These are phyloP conservation scores for Tulasnella sp. DNA, from an alignment of 768 basidiomycete genomes.

Conservation along the genomic window DNA sequence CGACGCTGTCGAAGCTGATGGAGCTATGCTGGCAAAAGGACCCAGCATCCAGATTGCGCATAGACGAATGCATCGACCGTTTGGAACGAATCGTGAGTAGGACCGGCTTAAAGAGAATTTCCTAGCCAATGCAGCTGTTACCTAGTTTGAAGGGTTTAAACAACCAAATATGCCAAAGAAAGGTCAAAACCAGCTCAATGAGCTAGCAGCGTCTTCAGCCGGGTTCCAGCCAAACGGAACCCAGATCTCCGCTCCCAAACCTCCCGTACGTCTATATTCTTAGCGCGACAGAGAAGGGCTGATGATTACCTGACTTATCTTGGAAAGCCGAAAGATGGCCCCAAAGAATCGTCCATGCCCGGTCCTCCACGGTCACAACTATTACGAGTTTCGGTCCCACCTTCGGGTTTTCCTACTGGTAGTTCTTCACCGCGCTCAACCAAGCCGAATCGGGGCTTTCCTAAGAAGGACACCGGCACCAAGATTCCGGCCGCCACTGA, in stretches of 20 bases:
- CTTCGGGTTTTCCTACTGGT: no score
- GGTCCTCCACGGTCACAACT: no score
- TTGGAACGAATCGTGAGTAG: neutral
- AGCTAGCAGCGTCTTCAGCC: neutral
- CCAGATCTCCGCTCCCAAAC: neutral
- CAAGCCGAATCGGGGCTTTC: no score
- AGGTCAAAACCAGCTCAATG: neutral
- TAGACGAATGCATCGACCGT: slow-evolving; percentile 3
- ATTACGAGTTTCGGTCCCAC: no score
- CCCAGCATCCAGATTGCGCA: neutral
- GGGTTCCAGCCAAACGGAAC: neutral
- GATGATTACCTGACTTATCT: neutral
- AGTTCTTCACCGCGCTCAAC: no score
- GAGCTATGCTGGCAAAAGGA: neutral
- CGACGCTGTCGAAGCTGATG: neutral
- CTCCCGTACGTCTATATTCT: neutral
- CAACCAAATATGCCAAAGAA: neutral
- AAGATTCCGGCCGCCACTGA: neutral
- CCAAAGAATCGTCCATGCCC: no score
- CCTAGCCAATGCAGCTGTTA: neutral
- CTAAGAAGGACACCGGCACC: no score
- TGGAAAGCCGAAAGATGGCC: no score
- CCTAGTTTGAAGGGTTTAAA: neutral
- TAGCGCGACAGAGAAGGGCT: neutral
- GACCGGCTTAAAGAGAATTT: neutral